Base-by-base conservation (phyloP, 129 eudicot species). In the Artemisia annua region DNA sequence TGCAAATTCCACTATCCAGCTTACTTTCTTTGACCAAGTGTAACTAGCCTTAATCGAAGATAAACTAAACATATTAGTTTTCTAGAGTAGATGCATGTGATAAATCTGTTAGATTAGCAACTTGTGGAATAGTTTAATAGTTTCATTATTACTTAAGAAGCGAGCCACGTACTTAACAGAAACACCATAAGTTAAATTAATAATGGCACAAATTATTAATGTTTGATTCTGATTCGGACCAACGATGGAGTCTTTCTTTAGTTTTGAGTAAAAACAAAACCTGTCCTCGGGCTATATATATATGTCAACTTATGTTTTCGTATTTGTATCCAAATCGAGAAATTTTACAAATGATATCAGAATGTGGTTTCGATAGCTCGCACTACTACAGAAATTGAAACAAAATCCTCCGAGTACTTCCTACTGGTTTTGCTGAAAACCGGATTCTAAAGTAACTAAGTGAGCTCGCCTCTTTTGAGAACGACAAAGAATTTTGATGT, bases 31-130 rank as follows among this genome's bases (percentile, higher is more conserved):
- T 53, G 63, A 69, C 51, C 19, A 30, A 24, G 17, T 53, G 28
- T 13, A 69, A 69, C 10, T 39, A 39, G 46, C 46, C 46, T 39
- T 39, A 7, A 39, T 39, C 46, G 1, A 55, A 3, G 22, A 57
- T 9, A 2, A 9, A 57, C 18, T 8, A 17, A 57, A 19, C 32
- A 19, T 55, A 17, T 55, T 16, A 16, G 13, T 7, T 55, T 22
- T 43, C 4, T 69, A 69, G 62, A 28, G 62, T 30, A 52, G 48
- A 69, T 24, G 48, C 73, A 69, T 69, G 73, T 69, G 62, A 69
- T 51, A 15, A 28, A 26, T 69, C 74, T 52, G 74, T 30, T 69
- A n/a, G 61, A 30, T 52, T 69, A 53, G 63, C 73, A 69, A 69
- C 62, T 69, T 69, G 73, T 12, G 48, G 12, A 61, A 19, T 59